Percentiles rank a stretch among this genome's conserved stretches.
Evolutionary conservation across 257 asterid species (phyloP).

Genomic region (Nicotiana tabacum): DNA sequence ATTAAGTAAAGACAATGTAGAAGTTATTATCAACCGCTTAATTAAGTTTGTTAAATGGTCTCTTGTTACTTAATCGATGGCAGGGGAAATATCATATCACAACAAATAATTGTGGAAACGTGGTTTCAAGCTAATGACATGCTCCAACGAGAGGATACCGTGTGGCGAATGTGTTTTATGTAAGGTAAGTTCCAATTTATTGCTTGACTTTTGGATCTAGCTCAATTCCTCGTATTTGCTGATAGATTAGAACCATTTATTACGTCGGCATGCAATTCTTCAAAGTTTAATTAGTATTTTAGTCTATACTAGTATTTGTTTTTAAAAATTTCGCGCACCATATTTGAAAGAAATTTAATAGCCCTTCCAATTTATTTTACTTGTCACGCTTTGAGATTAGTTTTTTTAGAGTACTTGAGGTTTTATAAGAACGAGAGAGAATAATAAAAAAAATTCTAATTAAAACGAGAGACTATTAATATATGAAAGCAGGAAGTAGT

Average conservation of each 20-base stretch:
- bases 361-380: background rate
- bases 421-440: too few relatives aligned
- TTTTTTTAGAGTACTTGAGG: too few relatives aligned
- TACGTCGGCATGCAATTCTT: background rate
- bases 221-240: background rate
- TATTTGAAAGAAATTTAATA: background rate
- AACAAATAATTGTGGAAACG: background rate
- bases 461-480: background rate
- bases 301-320: background rate
- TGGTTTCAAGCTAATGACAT: background rate
- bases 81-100: constrained; percentile 1
- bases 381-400: background rate
- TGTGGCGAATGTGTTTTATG: background rate
- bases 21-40: background rate
- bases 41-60: constrained; percentile 13
- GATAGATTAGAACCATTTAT: background rate
- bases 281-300: background rate
- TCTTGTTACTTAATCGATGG: constrained; percentile 10
- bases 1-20: background rate
- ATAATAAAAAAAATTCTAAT: too few relatives aligned
- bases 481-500: background rate
- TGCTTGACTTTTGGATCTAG: background rate
- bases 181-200: too few relatives aligned
- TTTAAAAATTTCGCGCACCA: background rate
- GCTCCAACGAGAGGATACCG: background rate